Evolutionary conservation across 2,329 filamentous ascomycete genomes (phyloP).

Genomic region (Fusarium solani-melongenae): DNA sequence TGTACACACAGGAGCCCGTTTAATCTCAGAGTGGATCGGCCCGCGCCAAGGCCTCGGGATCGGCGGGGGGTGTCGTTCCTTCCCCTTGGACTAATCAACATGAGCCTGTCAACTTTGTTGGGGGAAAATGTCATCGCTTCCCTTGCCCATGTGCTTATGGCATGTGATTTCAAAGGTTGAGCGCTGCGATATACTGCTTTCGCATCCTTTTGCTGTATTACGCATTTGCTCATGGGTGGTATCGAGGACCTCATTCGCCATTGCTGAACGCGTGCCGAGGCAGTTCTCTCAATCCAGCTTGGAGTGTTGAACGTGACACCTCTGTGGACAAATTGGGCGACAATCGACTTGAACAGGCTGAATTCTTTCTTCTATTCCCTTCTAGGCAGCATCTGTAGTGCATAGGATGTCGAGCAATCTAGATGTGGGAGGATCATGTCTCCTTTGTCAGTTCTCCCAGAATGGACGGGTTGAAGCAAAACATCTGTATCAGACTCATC

Average conservation of each 20-base stretch:
- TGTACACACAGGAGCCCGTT: background rate
- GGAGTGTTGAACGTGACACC: background rate
- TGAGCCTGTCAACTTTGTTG: conserved; percentile 5
- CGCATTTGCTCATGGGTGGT: background rate
- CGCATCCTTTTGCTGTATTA: background rate
- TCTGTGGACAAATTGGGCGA: background rate
- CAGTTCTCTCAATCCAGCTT: background rate
- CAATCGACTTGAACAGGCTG: background rate
- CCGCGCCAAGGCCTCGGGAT: conserved; percentile 22
- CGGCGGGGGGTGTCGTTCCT: background rate
- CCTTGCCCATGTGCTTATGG: conserved; percentile 11
- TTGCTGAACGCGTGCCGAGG: background rate
- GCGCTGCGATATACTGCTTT: background rate
- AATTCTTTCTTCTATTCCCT: background rate
- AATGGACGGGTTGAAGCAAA: background rate
- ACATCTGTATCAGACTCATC: background rate
- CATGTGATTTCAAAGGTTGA: background rate
- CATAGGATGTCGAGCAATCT: background rate
- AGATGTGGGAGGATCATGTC: background rate
- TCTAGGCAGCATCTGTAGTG: background rate
- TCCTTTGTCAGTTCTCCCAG: background rate
- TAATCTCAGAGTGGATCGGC: conserved; percentile 1
- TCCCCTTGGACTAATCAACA: conserved; percentile 16
- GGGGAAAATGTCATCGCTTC: conserved; percentile 5
- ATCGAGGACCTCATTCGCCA: background rate